phyloP scores from a whole-genome alignment of 768 basidiomycete genomes.

The Phlebiopsis flavidoalba region DNA sequence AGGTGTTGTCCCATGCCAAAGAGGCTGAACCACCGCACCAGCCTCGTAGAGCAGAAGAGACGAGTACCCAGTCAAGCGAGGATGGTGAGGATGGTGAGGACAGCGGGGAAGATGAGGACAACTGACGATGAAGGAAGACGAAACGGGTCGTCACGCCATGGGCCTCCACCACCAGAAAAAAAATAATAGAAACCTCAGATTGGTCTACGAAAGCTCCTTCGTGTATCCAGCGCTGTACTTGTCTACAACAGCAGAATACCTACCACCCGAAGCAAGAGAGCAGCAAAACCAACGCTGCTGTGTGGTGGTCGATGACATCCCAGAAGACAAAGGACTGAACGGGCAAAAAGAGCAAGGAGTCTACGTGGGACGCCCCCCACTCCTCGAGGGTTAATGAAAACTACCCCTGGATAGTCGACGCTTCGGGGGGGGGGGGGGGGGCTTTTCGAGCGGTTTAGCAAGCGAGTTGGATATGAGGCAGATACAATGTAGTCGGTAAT shows the following conservation, averaged over 20 bases:
- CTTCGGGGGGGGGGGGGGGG: too few species aligned
- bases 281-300: slow-evolving; percentile 40
- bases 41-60: not conserved
- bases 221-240: slow-evolving; percentile 68
- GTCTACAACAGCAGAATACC: slow-evolving; percentile 69
- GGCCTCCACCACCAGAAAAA: slow-evolving; percentile 46
- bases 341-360: slow-evolving; percentile 38
- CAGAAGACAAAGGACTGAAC: slow-evolving; percentile 38
- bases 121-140: slow-evolving; percentile 29
- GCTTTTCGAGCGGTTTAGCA: slow-evolving; percentile 85
- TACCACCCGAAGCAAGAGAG: slow-evolving; percentile 55
- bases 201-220: slow-evolving; percentile 65
- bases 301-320: slow-evolving; percentile 32
- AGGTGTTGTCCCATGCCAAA: not conserved
- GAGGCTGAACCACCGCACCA: not conserved
- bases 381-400: slow-evolving; percentile 83
- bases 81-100: slow-evolving; percentile 7
- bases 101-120: slow-evolving; percentile 20
- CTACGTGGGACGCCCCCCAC: slow-evolving; percentile 55
- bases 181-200: slow-evolving; percentile 57
- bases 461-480: slow-evolving; percentile 62
- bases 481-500: slow-evolving; percentile 85
- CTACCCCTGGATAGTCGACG: slow-evolving; percentile 71
- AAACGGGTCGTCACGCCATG: slow-evolving; percentile 54
- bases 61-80: not conserved